phyloP scores from a whole-genome alignment of 2,329 filamentous ascomycete genomes.

The Botryosphaeria dothidea region DNA sequence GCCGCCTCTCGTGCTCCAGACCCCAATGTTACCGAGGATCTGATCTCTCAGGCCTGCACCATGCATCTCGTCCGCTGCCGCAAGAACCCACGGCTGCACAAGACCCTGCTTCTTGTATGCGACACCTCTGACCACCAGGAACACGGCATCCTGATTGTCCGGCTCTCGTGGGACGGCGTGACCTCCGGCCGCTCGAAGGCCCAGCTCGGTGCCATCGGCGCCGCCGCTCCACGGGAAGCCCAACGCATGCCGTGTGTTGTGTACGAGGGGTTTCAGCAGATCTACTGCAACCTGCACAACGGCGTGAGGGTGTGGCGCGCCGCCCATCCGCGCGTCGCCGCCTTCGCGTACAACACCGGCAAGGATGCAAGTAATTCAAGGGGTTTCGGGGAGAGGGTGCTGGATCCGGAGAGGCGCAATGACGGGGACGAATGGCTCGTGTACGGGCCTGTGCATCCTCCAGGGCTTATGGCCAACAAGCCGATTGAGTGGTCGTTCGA shows the following conservation, averaged over 20 bases:
- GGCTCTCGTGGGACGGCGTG: background rate
- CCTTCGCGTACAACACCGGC: background rate
- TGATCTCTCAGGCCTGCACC: background rate
- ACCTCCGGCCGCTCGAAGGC: too few relatives aligned
- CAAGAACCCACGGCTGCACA: background rate
- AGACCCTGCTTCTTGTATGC: background rate
- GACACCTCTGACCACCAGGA: background rate
- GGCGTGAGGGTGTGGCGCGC: background rate
- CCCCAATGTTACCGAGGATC: background rate
- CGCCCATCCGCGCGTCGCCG: background rate
- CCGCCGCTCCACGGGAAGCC: background rate
- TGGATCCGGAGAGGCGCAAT: background rate
- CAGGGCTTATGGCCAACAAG: background rate
- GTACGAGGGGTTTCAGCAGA: background rate
- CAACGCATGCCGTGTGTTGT: background rate
- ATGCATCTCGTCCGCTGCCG: background rate
- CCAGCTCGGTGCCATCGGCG: background rate
- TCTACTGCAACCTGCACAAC: background rate
- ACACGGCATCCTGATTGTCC: background rate
- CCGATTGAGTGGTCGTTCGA: background rate
- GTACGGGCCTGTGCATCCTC: background rate
- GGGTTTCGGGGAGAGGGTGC: background rate
- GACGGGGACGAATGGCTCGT: background rate
- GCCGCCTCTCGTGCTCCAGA: background rate
- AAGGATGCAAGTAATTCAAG: background rate